Conservation (phyloP, 257 asterid species). For the Forsythia suspensa region DNA sequence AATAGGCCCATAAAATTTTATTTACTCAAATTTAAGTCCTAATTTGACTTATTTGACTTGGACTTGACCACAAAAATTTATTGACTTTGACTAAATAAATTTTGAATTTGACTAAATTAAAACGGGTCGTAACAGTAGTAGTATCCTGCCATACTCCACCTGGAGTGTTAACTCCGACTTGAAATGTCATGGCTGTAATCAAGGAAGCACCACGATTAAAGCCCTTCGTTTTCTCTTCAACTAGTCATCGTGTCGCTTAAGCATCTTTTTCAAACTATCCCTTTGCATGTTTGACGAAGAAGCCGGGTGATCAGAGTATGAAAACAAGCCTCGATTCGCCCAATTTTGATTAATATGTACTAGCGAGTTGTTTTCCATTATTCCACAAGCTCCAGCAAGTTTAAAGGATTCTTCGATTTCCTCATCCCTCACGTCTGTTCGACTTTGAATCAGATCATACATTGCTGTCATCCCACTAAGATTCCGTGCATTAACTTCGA, state of each 20-base stretch:
- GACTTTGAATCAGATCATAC: conserved; percentile 32
- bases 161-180: conserved; percentile 38
- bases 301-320: neutral
- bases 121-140: no score
- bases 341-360: neutral
- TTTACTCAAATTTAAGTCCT: no score
- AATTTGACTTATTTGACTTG: no score
- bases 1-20: no score
- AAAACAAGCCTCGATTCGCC: neutral
- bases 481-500: conserved; percentile 28
- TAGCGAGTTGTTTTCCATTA: neutral
- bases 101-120: no score
- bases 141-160: conserved; percentile 22
- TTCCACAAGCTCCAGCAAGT: conserved; percentile 23
- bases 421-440: conserved; percentile 22
- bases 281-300: neutral
- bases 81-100: no score
- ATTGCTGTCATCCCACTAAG: conserved; percentile 32
- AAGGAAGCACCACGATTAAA: conserved; percentile 45
- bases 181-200: conserved; percentile 46
- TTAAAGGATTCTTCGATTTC: conserved; percentile 32
- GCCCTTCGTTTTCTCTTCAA: no score
- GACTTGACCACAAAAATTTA: no score
- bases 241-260: no score
- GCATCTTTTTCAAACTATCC: no score